phyloP scores from a whole-genome alignment of 805 yeast genomes.

The Kockiozyma suomiensis region DNA sequence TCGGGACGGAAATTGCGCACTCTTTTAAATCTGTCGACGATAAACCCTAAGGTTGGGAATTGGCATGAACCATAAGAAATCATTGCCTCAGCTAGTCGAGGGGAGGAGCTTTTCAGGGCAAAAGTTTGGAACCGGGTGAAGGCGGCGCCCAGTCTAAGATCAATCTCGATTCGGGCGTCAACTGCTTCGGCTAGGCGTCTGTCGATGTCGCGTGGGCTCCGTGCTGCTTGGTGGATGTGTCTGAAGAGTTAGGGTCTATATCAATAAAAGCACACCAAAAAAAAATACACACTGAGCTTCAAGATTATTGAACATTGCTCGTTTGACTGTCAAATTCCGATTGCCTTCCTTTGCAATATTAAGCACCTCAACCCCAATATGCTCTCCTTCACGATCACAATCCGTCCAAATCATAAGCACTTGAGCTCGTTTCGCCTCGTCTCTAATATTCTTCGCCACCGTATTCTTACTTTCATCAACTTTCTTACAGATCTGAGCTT shows the following conservation, averaged over 20 bases:
- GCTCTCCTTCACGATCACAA: slow-evolving; percentile 96
- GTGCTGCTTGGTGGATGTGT: slow-evolving; percentile 78
- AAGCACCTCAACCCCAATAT: slow-evolving; percentile 81
- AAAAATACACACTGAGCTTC: slow-evolving; percentile 50
- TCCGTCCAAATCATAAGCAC: slow-evolving; percentile 95
- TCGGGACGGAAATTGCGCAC: slow-evolving; percentile 74
- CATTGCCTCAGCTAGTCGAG: slow-evolving; percentile 37
- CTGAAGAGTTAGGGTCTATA: not conserved
- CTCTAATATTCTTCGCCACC: slow-evolving; percentile 66
- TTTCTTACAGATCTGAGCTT: slow-evolving; percentile 43
- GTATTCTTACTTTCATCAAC: slow-evolving; percentile 44
- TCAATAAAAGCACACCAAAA: not conserved
- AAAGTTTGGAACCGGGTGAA: slow-evolving; percentile 80
- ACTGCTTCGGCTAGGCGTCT: slow-evolving; percentile 80
- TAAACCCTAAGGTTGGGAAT: slow-evolving; percentile 95
- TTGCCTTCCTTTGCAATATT: slow-evolving; percentile 65
- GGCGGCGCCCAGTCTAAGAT: slow-evolving; percentile 83
- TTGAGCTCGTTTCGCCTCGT: slow-evolving; percentile 63
- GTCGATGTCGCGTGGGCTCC: slow-evolving; percentile 64
- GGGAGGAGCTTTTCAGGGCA: slow-evolving; percentile 38
- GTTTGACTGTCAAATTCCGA: slow-evolving; percentile 52
- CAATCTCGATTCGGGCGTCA: slow-evolving; percentile 80
- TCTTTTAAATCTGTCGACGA: slow-evolving; percentile 85
- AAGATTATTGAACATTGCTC: slow-evolving; percentile 87
- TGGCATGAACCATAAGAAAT: slow-evolving; percentile 93